Conservation (phyloP, 2,329 filamentous ascomycete species). For the Scedosporium apiospermum region DNA sequence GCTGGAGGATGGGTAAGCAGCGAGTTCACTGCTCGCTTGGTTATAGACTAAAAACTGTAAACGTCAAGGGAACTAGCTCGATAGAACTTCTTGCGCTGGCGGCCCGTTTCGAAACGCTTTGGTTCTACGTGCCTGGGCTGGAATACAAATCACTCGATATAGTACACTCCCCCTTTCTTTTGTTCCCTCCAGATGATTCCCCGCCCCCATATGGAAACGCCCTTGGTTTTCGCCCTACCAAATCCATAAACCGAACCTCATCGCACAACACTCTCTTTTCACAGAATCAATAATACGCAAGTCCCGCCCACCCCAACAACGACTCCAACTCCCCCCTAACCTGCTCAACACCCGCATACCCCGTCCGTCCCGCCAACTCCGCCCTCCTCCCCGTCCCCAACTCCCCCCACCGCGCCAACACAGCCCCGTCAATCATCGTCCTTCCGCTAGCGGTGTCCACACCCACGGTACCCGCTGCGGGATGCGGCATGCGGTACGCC, state of each 20-base stretch:
- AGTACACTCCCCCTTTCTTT: neutral
- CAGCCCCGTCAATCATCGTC: slow-evolving; percentile 67
- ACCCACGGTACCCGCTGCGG: slow-evolving; percentile 37
- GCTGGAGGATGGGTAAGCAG: neutral
- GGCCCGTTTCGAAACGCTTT: neutral
- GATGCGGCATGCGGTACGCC: slow-evolving; percentile 55
- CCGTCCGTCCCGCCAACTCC: slow-evolving; percentile 68
- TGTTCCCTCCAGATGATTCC: neutral
- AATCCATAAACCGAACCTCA: neutral
- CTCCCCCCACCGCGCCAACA: slow-evolving; percentile 68
- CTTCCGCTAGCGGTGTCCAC: slow-evolving; percentile 52
- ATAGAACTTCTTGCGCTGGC: too few relatives aligned
- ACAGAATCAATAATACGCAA: slow-evolving; percentile 34
- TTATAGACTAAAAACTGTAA: too few relatives aligned
- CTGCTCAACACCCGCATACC: slow-evolving; percentile 54
- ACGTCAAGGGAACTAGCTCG: too few relatives aligned
- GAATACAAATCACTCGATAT: too few relatives aligned
- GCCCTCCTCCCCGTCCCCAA: slow-evolving; percentile 59
- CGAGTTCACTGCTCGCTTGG: neutral
- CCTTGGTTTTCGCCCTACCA: neutral
- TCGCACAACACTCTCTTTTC: neutral
- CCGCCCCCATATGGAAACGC: neutral
- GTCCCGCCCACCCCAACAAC: slow-evolving; percentile 51
- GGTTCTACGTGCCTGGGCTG: neutral
- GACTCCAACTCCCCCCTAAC: slow-evolving; percentile 61